These are phyloP conservation scores for Penicillium cosmopolitanum DNA, from an alignment of 495 filamentous ascomycete species.

Conservation along the genomic window DNA sequence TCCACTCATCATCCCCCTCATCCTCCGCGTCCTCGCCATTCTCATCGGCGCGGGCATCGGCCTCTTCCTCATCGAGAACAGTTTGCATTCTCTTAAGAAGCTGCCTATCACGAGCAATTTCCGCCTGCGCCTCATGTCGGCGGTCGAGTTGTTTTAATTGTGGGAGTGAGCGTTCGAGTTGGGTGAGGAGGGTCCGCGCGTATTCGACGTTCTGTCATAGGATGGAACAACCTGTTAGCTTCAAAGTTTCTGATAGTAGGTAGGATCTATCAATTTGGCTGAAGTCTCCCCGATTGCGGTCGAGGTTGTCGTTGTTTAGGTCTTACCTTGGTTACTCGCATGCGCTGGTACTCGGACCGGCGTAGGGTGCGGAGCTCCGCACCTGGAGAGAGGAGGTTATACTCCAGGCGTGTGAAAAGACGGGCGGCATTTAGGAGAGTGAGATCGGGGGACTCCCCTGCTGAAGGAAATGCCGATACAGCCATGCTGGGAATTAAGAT, in stretches of 20 bases:
- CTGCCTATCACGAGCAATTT: slow-evolving; percentile 66
- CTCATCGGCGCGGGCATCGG: slow-evolving; percentile 26
- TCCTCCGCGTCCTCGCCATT: slow-evolving; percentile 33
- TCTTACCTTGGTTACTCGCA: slow-evolving; percentile 53
- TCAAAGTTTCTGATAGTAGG: no score
- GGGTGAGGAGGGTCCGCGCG: slow-evolving; percentile 73
- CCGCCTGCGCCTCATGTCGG: slow-evolving; percentile 67
- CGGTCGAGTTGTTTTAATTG: slow-evolving; percentile 65
- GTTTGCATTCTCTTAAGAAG: slow-evolving; percentile 65
- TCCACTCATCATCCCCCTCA: slow-evolving; percentile 40
- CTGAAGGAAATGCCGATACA: slow-evolving; percentile 34
- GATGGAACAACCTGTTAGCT: neutral
- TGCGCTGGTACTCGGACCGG: slow-evolving; percentile 70
- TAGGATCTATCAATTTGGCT: no score
- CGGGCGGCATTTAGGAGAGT: slow-evolving; percentile 65
- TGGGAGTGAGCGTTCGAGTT: slow-evolving; percentile 73
- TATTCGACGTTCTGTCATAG: slow-evolving; percentile 72
- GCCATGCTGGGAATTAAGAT: slow-evolving; percentile 28
- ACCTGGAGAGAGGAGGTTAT: slow-evolving; percentile 69
- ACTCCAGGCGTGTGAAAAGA: slow-evolving; percentile 75
- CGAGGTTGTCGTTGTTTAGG: no score
- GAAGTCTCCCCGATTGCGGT: no score
- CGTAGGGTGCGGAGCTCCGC: slow-evolving; percentile 62
- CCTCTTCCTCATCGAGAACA: slow-evolving; percentile 54
- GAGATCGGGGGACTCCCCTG: slow-evolving; percentile 37